Percentiles rank a stretch among this genome's conserved stretches.
Conservation (phyloP, 352 stramenopile genomes). For the Pythium aphanidermatum region DNA sequence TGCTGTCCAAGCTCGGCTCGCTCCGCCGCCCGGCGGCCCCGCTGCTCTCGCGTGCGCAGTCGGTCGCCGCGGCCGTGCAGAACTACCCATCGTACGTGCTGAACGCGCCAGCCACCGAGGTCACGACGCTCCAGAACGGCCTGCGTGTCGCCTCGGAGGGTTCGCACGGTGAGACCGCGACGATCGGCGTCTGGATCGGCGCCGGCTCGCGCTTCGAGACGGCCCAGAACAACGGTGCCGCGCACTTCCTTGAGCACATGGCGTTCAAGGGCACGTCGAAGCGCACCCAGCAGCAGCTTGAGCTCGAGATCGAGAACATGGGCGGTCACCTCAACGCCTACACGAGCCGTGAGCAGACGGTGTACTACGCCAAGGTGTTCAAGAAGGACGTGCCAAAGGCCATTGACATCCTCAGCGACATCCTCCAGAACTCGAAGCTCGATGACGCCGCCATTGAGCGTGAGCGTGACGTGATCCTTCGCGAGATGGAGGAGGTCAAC, state of each 20-base stretch:
- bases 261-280: constrained; percentile 99
- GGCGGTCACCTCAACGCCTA: constrained; percentile 99
- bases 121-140: constrained; percentile 95
- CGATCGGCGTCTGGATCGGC: constrained; percentile 97
- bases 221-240: constrained; percentile 97
- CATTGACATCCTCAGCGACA: constrained; percentile 99
- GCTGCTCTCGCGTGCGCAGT: constrained; percentile 63
- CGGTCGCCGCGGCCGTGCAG: constrained; percentile 50
- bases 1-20: constrained; percentile 66
- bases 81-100: constrained; percentile 88
- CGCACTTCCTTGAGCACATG: constrained; percentile 99
- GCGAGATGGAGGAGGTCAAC: constrained; percentile 99
- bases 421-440: constrained; percentile 98
- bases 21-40: constrained; percentile 33
- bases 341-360: constrained; percentile 99
- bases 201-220: constrained; percentile 98
- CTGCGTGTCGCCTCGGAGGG: constrained; percentile 97
- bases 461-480: constrained; percentile 98
- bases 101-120: constrained; percentile 93
- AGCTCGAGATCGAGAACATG: constrained; percentile 99
- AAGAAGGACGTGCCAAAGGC: constrained; percentile 97
- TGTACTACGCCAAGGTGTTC: constrained; percentile 99
- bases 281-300: constrained; percentile 97
- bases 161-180: constrained; percentile 96
- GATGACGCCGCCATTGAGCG: constrained; percentile 94